These are phyloP conservation scores for Botrytis sinoallii DNA, from an alignment of 2,329 filamentous ascomycete genomes.

Conservation along the genomic window DNA sequence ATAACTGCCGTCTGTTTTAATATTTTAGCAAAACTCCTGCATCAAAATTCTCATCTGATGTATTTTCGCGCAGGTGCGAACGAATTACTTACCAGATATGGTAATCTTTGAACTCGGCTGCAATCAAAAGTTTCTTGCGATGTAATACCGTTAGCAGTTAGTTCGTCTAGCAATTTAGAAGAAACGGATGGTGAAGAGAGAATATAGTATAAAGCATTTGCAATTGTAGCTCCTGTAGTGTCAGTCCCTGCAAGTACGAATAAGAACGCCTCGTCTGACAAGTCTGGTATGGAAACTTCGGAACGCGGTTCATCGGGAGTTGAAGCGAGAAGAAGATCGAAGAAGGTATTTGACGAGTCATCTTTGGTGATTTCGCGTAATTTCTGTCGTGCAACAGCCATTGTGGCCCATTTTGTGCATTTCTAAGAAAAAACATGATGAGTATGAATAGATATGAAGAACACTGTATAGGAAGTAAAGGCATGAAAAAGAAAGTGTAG, in stretches of 20 bases:
- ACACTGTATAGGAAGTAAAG: rapidly evolving
- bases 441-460: background rate
- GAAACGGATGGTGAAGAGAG: background rate
- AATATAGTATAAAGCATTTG: conserved; percentile 3
- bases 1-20: background rate
- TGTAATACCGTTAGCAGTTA: background rate
- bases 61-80: background rate
- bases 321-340: background rate
- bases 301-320: background rate
- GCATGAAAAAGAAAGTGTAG: too few relatives aligned
- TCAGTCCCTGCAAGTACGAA: conserved; percentile 2
- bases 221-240: background rate
- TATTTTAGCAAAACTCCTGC: background rate
- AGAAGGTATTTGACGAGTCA: background rate
- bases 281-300: background rate
- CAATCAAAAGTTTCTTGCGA: background rate
- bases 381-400: background rate
- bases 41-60: too few relatives aligned
- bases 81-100: background rate
- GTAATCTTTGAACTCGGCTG: background rate
- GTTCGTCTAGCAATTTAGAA: background rate
- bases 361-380: too few relatives aligned
- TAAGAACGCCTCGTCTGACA: background rate
- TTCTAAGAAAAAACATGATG: background rate
- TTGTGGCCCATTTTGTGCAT: background rate